A percentile compares a stretch with the other conserved stretches of the same genome.
Conservation (phyloP, 2,329 filamentous ascomycete species). For the Mycosphaerella sp. region DNA sequence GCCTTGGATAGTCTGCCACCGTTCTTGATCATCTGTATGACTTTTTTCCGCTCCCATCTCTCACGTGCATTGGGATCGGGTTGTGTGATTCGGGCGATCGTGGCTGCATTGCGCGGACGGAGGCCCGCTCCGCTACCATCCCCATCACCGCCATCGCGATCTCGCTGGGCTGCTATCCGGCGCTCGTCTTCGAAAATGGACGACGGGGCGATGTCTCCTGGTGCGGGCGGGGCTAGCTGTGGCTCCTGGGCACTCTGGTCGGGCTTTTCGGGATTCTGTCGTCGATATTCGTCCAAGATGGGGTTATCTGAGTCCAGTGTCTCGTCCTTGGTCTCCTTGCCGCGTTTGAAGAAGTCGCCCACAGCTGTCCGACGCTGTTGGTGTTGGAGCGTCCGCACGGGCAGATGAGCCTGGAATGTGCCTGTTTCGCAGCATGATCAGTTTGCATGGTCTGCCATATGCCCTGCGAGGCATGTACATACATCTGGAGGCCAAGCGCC, state of each 20-base stretch:
- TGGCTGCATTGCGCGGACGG: constrained; percentile 40
- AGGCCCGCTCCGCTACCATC: constrained; percentile 18
- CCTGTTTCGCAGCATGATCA: constrained; percentile 3
- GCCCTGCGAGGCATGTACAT: constrained; percentile 26
- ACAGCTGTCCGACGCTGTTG: constrained; percentile 6
- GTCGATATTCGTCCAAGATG: constrained; percentile 55
- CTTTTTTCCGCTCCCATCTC: constrained; percentile 76
- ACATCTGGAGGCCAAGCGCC: constrained; percentile 58
- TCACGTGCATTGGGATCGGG: constrained; percentile 66
- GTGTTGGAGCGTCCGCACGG: constrained; percentile 9
- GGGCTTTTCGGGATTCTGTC: constrained; percentile 26
- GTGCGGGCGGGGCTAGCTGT: constrained; percentile 20
- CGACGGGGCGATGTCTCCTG: constrained; percentile 42
- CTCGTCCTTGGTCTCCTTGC: background rate
- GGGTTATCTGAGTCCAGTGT: constrained; percentile 39
- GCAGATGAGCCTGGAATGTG: constrained; percentile 10
- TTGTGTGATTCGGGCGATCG: constrained; percentile 60
- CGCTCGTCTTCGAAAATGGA: constrained; percentile 49
- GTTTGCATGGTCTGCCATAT: background rate
- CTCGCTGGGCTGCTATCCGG: constrained; percentile 18
- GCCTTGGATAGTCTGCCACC: constrained; percentile 60
- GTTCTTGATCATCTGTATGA: constrained; percentile 66
- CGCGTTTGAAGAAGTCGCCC: constrained; percentile 5
- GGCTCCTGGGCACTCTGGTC: background rate
- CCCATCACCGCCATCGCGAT: constrained; percentile 6